Evolutionary conservation across 2,329 filamentous ascomycete genomes (phyloP), one percentile per base, ranked within the genome.

Genomic region (Colletotrichum sp.): DNA sequence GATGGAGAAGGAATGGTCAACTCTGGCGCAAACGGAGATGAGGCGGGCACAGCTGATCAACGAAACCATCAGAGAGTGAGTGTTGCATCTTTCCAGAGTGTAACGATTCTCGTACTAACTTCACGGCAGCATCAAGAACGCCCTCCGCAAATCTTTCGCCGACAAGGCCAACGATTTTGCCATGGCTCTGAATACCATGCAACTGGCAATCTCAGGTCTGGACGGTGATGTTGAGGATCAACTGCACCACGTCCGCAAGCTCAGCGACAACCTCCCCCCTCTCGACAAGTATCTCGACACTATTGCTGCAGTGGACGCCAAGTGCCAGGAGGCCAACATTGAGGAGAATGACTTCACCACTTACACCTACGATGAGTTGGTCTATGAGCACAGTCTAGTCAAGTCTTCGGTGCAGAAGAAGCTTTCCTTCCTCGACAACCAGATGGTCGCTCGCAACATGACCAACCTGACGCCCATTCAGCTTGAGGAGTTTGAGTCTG

Each of bases 321-420:
- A 98, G 85, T 99, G 97, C 83, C 91, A 93, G 75, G 96, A 98
- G 87, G 97, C 97, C 77, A 98, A 99, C 83, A 98, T 99, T 78
- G 97, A 99, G 85, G 97, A 99, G 82, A 99, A 99, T 84, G 97
- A 99, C 87, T 98, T 97, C 84, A 99, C 97, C n/a, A 98, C 96
- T 10, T 98, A 98, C 86, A 98, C 96, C 12, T 97, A 98, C 83
- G 97, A 99, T 82, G 97, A 99, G 85, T 90, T 99, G 56, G 92
- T 93, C 75, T 99, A 99, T 86, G 97, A 99, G 85, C 90, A 98
- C 74, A 93, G 95, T 18, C 90, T 99, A 34, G 97, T 98, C 73
- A 96, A 96, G 83, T 94, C 94, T 34, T 97, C 95, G 13, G 96
- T 98, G 32, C 94, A 96, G 78, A 99, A 98, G 89, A 99, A 99